Base-by-base conservation (phyloP, 2,329 filamentous ascomycete genomes). In the Cadophora sp. region DNA sequence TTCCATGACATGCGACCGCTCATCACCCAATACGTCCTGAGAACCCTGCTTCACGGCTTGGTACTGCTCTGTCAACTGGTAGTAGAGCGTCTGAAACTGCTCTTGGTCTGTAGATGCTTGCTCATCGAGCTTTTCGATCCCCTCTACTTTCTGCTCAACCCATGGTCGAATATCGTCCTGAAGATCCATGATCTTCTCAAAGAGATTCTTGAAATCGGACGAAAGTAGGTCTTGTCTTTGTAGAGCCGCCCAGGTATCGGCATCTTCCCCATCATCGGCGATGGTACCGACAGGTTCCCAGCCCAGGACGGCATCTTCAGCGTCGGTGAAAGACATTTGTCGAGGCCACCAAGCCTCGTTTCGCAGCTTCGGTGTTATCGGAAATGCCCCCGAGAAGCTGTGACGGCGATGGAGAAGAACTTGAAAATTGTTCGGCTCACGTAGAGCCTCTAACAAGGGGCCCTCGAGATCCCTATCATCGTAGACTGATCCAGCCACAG, bases 271-370 rank as follows among this genome's bases (percentile, higher is more conserved):
- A 20, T 83, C 81, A 36, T 79, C 77, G 3, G 74, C 68, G 1
- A 84, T 68, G 64, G 81, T 79, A 4, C 82, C 77, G 30, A 90
- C 78, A 58, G 86, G 83, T 5, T 85, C 81, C 91, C 91, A 94
- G 18, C 80, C 82, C 1, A 94, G 80, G 8, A 94, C 80, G n/a
- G 89, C 91, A 68, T 93, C 90, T 78, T 92, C 91, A 1, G 90
- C 91, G 53, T 90, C 84, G 66, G 89, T 89, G 76, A 94, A 94
- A 4, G 91, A 94, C 70, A 94, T 83, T 51, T 91, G 86, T 1
- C 91, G 87, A 0, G 91, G 87, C 86, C 89, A 92, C 66, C 86
- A 86, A 33, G 83, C 83, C 68, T 91, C 88, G 68, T 87, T 84
- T 1, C 81, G 78, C 7, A 68, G 70, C 1, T 66, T 79, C 62